Evolutionary conservation across 2,329 filamentous ascomycete species (phyloP).

Genomic region (Amauroascus niger): DNA sequence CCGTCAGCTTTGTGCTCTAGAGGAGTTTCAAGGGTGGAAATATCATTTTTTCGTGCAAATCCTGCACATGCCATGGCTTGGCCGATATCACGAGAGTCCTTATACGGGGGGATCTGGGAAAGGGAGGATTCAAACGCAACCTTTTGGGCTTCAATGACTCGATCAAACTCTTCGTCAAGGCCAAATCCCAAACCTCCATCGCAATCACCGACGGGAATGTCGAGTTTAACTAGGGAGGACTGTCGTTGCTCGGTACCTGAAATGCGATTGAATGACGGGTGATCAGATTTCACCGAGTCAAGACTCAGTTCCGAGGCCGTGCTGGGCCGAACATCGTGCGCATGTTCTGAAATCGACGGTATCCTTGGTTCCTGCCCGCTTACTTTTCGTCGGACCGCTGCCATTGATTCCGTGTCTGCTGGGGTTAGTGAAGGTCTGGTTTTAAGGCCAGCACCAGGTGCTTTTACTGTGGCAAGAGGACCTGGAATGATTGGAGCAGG

Average conservation of each 20-base stretch:
- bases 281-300: conserved; percentile 1
- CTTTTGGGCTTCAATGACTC: conserved; percentile 95
- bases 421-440: conserved; percentile 81
- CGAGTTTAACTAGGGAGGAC: conserved; percentile 68
- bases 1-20: conserved; percentile 50
- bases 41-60: conserved; percentile 18
- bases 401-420: conserved; percentile 73
- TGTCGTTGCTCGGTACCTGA: conserved; percentile 44
- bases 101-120: conserved; percentile 26
- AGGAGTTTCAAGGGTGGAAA: conserved; percentile 23
- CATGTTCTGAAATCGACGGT: conserved; percentile 7
- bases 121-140: conserved; percentile 52
- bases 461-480: conserved; percentile 76
- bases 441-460: conserved; percentile 76
- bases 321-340: background rate
- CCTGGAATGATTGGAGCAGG: conserved; percentile 56
- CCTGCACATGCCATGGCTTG: background rate
- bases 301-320: conserved; percentile 3
- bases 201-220: conserved; percentile 62
- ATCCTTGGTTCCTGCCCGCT: conserved; percentile 56
- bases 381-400: conserved; percentile 72
- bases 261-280: background rate
- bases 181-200: conserved; percentile 67
- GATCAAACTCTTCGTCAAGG: conserved; percentile 84
- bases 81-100: conserved; percentile 1